Evolutionary conservation across 345 rosid genomes (phyloP).

Genomic region (Brassica carinata): DNA sequence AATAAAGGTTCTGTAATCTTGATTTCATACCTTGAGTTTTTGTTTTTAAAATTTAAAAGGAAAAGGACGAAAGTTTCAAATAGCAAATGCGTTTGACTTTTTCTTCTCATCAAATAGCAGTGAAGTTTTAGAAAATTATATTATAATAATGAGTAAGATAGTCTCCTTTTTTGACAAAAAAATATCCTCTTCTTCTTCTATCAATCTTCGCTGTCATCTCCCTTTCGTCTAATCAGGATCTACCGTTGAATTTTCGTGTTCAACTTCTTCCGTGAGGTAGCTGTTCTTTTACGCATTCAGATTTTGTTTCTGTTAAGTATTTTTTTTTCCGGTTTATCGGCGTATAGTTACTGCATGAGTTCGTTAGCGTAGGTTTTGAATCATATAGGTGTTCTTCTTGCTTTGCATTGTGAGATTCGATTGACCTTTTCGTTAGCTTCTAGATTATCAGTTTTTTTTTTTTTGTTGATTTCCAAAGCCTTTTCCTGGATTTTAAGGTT

Average conservation of each 20-base stretch:
- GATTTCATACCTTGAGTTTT: slow-evolving; percentile 18
- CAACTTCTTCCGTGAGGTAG: slow-evolving; percentile 33
- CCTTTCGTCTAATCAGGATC: slow-evolving; percentile 29
- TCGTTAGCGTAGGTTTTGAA: no score
- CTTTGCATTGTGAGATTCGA: slow-evolving; percentile 20
- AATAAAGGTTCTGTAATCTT: slow-evolving; percentile 17
- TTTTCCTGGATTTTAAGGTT: background rate
- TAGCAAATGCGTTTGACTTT: background rate
- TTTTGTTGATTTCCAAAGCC: background rate
- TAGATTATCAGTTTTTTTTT: background rate
- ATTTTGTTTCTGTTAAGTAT: background rate
- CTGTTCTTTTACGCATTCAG: background rate
- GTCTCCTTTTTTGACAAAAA: background rate
- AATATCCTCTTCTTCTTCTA: background rate
- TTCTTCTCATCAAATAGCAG: background rate
- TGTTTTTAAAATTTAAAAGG: background rate
- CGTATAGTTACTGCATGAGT: no score
- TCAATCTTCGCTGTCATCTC: slow-evolving; percentile 22
- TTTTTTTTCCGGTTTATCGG: no score
- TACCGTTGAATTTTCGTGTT: slow-evolving; percentile 6
- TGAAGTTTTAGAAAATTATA: background rate
- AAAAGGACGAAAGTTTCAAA: slow-evolving; percentile 4
- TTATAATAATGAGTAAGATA: background rate
- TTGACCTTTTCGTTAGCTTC: slow-evolving; percentile 17
- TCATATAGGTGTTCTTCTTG: background rate